These are phyloP conservation scores for Tricholomella constricta DNA, from an alignment of 768 basidiomycete genomes.

Conservation along the genomic window DNA sequence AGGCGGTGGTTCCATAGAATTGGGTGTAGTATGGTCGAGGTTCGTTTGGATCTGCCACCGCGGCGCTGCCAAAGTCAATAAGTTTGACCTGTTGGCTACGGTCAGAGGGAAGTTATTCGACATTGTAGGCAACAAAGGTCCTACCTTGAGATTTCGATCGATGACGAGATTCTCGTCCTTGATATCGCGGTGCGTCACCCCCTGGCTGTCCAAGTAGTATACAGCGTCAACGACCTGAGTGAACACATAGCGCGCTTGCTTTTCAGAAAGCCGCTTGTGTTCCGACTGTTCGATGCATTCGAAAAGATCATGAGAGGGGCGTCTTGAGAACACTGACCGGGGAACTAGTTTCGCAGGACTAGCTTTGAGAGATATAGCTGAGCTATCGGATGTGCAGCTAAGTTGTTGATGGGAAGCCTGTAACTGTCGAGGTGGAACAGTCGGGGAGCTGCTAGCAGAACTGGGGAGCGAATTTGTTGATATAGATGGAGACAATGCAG, in stretches of 20 bases:
- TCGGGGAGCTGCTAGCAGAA: conserved; percentile 45
- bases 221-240: conserved; percentile 87
- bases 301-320: conserved; percentile 89
- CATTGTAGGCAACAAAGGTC: conserved; percentile 6
- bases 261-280: conserved; percentile 77
- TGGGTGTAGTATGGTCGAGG: conserved; percentile 69
- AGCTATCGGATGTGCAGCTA: background rate
- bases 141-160: conserved; percentile 69
- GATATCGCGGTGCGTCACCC: conserved; percentile 93
- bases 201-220: conserved; percentile 74
- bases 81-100: conserved; percentile 70
- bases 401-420: conserved; percentile 2
- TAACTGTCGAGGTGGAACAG: conserved; percentile 1
- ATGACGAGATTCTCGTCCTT: conserved; percentile 96
- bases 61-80: conserved; percentile 94
- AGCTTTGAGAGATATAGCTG: conserved; percentile 15
- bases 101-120: background rate
- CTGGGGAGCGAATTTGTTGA: conserved; percentile 48
- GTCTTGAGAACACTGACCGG: conserved; percentile 55
- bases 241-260: conserved; percentile 80
- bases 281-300: conserved; percentile 92
- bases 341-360: conserved; percentile 18
- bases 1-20: conserved; percentile 94
- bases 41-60: conserved; percentile 62
- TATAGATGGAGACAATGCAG: conserved; percentile 58